Evolutionary conservation across 345 rosid genomes (phyloP).

Genomic region (Aquilaria yunnanensis): DNA sequence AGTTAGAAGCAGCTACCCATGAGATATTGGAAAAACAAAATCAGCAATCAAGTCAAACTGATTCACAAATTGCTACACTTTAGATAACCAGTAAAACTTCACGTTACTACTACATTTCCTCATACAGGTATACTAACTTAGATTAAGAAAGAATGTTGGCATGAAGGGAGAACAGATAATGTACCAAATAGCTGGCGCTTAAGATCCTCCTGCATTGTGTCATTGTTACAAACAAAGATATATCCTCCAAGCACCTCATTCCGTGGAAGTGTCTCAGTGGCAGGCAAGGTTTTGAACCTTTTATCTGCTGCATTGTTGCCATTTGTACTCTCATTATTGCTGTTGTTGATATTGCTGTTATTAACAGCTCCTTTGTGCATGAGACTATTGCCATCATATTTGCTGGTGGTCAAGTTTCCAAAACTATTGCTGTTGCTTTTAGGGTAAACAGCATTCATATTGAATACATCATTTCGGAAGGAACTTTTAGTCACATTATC

Average conservation of each 20-base stretch:
- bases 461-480: constrained; percentile 47
- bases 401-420: constrained; percentile 46
- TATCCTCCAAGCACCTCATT: constrained; percentile 98
- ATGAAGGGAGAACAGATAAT: not conserved
- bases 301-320: constrained; percentile 44
- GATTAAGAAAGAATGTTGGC: not conserved
- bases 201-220: constrained; percentile 97
- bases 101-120: not conserved
- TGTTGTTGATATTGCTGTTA: constrained; percentile 34
- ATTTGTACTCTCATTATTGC: constrained; percentile 34
- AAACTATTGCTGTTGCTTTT: constrained; percentile 46
- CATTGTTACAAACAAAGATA: constrained; percentile 97
- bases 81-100: no score
- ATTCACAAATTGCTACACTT: no score
- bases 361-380: constrained; percentile 40
- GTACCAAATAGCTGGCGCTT: constrained; percentile 94
- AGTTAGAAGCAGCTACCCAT: constrained; percentile 1
- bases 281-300: constrained; percentile 93
- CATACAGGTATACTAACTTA: not conserved
- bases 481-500: constrained; percentile 52
- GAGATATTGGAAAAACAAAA: not conserved
- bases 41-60: not conserved
- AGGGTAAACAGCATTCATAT: constrained; percentile 64
- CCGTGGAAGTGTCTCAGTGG: constrained; percentile 85
- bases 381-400: constrained; percentile 55